Evolutionary conservation across 345 rosid species (phyloP), one percentile per base, ranked within the genome.

Genomic region (Syzygium jambos): DNA sequence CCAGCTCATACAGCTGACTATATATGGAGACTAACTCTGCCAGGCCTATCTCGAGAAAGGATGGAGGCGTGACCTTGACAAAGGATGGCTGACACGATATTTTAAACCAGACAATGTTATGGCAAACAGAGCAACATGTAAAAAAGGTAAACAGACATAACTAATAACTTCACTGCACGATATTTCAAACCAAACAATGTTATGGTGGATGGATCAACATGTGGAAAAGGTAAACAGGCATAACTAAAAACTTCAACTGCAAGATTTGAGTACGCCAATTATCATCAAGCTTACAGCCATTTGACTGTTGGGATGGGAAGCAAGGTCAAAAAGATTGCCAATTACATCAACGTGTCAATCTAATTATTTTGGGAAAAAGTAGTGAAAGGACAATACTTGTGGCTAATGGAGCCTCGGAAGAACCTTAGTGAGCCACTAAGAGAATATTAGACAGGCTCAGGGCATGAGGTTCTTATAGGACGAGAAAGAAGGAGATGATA

Each of bases 21-120:
- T 94, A 97, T 89, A 94, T 93, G 68, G 95, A 91, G 86, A 95
- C 94, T 63, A 97, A 85, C 25, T 95, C 97, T 77, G 90, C 95
- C 88, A 97, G 90, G 87, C 99, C 98, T 86, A 96, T 38, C 91
- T 97, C 99, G 21, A 92, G 89, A 90, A 95, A 91, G 43, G 99
- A 93, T 88, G 99, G 95, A 77, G 95, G 93, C 14, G 88, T 88
- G 84, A 97, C 89, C 91, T 94, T 95, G 52, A 89, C 94, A 89
- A 95, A 95, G 78, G 99, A 96, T 87, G 98, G 93, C 98, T 97
- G 92, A 83, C 38, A 88, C 87, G 78, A 89, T 51, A 78, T 85
- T 51, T 59, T 43, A 88, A 29, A 84, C 12, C 65, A 85, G n/a
- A 51, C 25, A 27, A 63, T 27, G 85, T 27, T 43, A 43, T 23